These are phyloP conservation scores for Xylaria sp. DNA, from an alignment of 2,329 filamentous ascomycete species.

Conservation along the genomic window DNA sequence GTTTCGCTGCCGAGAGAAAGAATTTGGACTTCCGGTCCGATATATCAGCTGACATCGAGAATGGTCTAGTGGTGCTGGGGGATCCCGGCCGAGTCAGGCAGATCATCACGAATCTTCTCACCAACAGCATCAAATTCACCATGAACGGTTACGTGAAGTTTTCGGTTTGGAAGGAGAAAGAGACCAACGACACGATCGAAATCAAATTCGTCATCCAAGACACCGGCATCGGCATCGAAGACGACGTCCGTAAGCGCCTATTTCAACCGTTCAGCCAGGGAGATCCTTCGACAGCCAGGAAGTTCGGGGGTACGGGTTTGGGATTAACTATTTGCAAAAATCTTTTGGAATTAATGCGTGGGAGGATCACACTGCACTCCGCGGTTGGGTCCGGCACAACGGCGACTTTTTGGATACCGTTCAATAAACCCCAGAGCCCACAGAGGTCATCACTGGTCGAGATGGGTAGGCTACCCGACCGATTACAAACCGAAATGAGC, in stretches of 20 bases:
- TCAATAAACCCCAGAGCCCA: conserved; percentile 66
- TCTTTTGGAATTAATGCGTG: conserved; percentile 77
- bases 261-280: conserved; percentile 85
- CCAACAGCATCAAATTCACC: conserved; percentile 77
- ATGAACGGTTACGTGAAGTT: conserved; percentile 69
- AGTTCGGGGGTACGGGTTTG: conserved; percentile 78
- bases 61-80: conserved; percentile 78
- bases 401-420: conserved; percentile 77
- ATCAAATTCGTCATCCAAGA: conserved; percentile 76
- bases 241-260: conserved; percentile 71
- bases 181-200: conserved; percentile 65
- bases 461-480: conserved; percentile 66
- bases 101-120: conserved; percentile 78
- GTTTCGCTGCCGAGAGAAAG: conserved; percentile 80
- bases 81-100: conserved; percentile 84
- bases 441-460: conserved; percentile 57
- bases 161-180: conserved; percentile 63
- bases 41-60: conserved; percentile 63
- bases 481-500: conserved; percentile 65
- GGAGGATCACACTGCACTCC: conserved; percentile 71
- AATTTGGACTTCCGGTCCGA: conserved; percentile 72
- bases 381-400: conserved; percentile 68
- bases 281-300: conserved; percentile 75
- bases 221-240: conserved; percentile 80
- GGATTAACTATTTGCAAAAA: conserved; percentile 83